Percentiles rank a stretch among this genome's conserved stretches.
These are phyloP conservation scores for Cryptococcus sp. DNA, from an alignment of 1,284 basidiomycete species.

Conservation along the genomic window DNA sequence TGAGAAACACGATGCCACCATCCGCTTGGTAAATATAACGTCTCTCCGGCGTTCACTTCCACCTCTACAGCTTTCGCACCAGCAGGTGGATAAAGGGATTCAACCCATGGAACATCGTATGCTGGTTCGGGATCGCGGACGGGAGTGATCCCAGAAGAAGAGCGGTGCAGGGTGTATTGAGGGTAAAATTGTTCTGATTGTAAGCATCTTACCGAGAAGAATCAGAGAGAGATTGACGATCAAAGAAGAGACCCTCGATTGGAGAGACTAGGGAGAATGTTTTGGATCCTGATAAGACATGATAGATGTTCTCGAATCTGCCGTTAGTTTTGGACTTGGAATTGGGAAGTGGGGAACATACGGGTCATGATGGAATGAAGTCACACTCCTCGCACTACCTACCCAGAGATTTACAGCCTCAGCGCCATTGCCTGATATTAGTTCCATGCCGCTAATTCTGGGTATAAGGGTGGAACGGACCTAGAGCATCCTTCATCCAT, in stretches of 20 bases:
- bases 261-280: slow-evolving; percentile 80
- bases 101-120: slow-evolving; percentile 60
- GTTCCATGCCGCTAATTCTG: neutral
- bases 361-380: slow-evolving; percentile 71
- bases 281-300: slow-evolving; percentile 75
- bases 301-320: slow-evolving; percentile 82
- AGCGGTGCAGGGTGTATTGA: slow-evolving; percentile 30
- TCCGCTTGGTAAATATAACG: slow-evolving; percentile 78
- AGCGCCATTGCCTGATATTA: slow-evolving; percentile 56
- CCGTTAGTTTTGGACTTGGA: neutral
- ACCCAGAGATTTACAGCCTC: slow-evolving; percentile 93
- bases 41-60: slow-evolving; percentile 65
- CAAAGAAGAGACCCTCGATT: slow-evolving; percentile 73
- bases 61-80: slow-evolving; percentile 63
- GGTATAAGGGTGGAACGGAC: slow-evolving; percentile 50
- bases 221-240: slow-evolving; percentile 57
- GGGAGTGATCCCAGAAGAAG: slow-evolving; percentile 7
- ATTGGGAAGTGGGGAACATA: slow-evolving; percentile 8
- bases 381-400: slow-evolving; percentile 67
- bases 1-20: slow-evolving; percentile 89
- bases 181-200: slow-evolving; percentile 33
- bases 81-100: slow-evolving; percentile 55
- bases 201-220: neutral
- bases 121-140: slow-evolving; percentile 48
- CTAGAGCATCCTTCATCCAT: slow-evolving; percentile 73